Base-by-base conservation (phyloP, 2,329 filamentous ascomycete genomes). In the Geosmithia putterillii region DNA sequence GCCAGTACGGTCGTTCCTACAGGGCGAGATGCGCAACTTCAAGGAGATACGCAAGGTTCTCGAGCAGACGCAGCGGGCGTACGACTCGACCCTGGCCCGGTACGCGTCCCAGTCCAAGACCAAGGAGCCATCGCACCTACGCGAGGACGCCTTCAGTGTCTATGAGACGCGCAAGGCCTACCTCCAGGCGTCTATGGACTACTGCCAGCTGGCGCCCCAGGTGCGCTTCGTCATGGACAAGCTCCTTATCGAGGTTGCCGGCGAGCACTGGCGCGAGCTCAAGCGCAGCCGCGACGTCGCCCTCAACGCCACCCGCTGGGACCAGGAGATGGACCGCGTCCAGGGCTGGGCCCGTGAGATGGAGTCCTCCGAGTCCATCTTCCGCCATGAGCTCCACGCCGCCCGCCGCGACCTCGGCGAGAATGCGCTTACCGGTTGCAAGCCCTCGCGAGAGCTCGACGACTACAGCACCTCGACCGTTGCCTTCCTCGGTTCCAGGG, bases 131-230 rank as follows among this genome's bases (percentile, higher is more conserved):
- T 95, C 88, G 0, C 78, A 88, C 1, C 69, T 98, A 44, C 76
- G 92, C 47, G 92, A 98, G 61, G 92, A 98, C 62, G 92, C 92
- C 1, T 98, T 98, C 55, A 82, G 92, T 57, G 78, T 96, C 34
- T 92, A 95, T 58, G 92, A 96, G 67, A 85, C 86, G 20, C 79
- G 90, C 46, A 94, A 92, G 56, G 77, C 81, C 25, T 98, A 98
- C 59, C 70, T 96, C 38, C 90, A 88, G 58, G 84, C 89, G 1
- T 89, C 86, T 14, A 81, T 98, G 76, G 92, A 98, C 61, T 96
- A 89, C 58, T 94, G 86, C 54, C 79, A 92, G 50, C 74, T 87
- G 51, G 86, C 86, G 1, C 89, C 92, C 1, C 87, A 95, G 60
- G 65, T 96, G 39, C 80, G 92, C 40, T 79, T 83, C 52, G 79